Evolutionary conservation across 441 rosid species (phyloP).

Genomic region (Erysimum cheiri): DNA sequence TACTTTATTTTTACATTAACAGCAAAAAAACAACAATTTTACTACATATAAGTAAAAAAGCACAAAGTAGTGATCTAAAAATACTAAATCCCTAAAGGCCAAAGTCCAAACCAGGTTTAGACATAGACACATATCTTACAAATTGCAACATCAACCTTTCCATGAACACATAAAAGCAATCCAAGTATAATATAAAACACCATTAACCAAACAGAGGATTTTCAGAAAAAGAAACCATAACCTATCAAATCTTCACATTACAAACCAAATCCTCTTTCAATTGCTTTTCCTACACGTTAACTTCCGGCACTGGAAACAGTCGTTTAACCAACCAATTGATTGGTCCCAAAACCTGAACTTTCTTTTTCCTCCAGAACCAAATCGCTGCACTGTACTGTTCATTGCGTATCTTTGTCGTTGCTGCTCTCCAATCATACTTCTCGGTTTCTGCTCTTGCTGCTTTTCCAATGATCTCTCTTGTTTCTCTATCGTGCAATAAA

Average conservation of each 20-base stretch:
- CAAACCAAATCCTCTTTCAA: neutral
- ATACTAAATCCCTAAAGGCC: slow-evolving; percentile 22
- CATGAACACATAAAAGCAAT: slow-evolving; percentile 32
- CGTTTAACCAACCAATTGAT: slow-evolving; percentile 76
- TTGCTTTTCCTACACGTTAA: slow-evolving; percentile 39
- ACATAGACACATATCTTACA: slow-evolving; percentile 23
- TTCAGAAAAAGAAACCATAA: neutral
- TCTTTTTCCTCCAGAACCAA: slow-evolving; percentile 96
- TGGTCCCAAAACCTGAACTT: slow-evolving; percentile 75
- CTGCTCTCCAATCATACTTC: slow-evolving; percentile 97
- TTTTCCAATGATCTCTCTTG: slow-evolving; percentile 80
- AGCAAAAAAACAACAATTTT: neutral
- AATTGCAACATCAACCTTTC: slow-evolving; percentile 6
- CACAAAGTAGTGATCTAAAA: slow-evolving; percentile 27
- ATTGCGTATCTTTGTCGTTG: slow-evolving; percentile 81
- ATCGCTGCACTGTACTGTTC: slow-evolving; percentile 96
- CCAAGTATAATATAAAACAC: slow-evolving; percentile 26
- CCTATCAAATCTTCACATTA: slow-evolving; percentile 16
- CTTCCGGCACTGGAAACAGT: slow-evolving; percentile 69
- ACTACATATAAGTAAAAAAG: slow-evolving; percentile 9
- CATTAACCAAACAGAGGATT: slow-evolving; percentile 25
- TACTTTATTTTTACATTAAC: slow-evolving; percentile 18
- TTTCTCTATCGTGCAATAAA: slow-evolving; percentile 58
- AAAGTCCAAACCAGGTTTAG: slow-evolving; percentile 13
- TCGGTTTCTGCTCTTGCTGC: slow-evolving; percentile 90